A percentile compares a stretch with the other conserved stretches of the same genome.
phyloP scores from a whole-genome alignment of 805 yeast species.

The Yarrowia sp. region DNA sequence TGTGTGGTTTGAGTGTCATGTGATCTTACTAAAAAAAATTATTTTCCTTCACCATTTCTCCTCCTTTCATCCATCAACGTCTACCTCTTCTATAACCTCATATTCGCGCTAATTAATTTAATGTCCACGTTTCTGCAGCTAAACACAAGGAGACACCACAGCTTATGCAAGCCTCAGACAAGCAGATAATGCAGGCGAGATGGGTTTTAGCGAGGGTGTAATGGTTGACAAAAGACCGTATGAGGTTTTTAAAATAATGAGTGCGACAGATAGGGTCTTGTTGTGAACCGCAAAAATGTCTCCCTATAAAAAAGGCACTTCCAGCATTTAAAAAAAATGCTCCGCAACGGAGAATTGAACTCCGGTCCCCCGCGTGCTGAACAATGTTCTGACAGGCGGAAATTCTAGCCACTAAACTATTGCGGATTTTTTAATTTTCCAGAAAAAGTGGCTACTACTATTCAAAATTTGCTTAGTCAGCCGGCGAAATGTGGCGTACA shows the following conservation, averaged over 20 bases:
- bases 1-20: no score
- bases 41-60: no score
- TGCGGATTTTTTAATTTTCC: slow-evolving; percentile 31
- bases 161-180: slow-evolving; percentile 14
- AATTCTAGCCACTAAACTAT: slow-evolving; percentile 54
- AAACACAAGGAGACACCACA: slow-evolving; percentile 1
- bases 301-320: neutral
- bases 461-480: neutral
- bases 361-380: slow-evolving; percentile 39
- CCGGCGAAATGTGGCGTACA: neutral
- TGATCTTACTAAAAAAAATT: neutral
- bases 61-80: no score
- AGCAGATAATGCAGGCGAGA: slow-evolving; percentile 21
- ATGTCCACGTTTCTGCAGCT: slow-evolving; percentile 25
- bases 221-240: neutral
- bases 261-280: no score
- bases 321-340: neutral
- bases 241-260: neutral
- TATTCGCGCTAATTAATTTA: slow-evolving; percentile 17
- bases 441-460: neutral
- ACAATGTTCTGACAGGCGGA: slow-evolving; percentile 50
- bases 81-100: no score
- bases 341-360: slow-evolving; percentile 39
- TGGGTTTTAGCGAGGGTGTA: neutral
- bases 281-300: neutral